Evolutionary conservation across 371 early-diverging fungal genomes (phyloP), one percentile per base, ranked within the genome.

Genomic region (Haplosporangium sp.): DNA sequence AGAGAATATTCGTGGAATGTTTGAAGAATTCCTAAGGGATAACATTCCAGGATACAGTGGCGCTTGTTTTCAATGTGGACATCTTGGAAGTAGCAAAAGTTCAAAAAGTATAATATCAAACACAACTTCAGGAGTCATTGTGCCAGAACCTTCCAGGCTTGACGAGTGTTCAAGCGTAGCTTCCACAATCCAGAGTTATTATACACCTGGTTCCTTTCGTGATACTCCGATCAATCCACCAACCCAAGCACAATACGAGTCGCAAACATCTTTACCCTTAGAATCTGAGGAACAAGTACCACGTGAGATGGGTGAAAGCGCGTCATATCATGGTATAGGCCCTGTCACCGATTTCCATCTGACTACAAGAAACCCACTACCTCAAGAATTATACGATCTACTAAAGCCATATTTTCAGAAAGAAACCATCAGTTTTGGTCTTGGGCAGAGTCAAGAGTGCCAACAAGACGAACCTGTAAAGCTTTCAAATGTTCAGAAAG

Each of bases 11-110:
- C 71, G 65, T n/a, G 50, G 17, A 8, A 45, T 72, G 7, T 44
- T 59, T n/a, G 52, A 72, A 10, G 61, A 61, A n/a, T 62, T 72
- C 45, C 47, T 61, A 11, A 42, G 38, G 15, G 61, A 55, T 0
- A 39, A 37, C 4, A 45, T 65, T 19, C 66, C 67, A 10, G 63
- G 48, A 1, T 50, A 53, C 34, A 39, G 50, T 27, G 19, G 55
- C 9, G 9, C 38, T n/a, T 47, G 60, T 10, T 0, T 40, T 20
- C 7, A 47, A 11, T 58, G 39, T 44, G 50, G n/a, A 13, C 40
- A 42, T 20, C 60, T 34, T 27, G 27, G 27, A 27, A 27, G 27
- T 1, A 27, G 27, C 44, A 52, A 40, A 34, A 48, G 63, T 11
- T 11, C 11, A 42, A 15, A 13, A 47, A 47, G 47, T 13, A 11